Base-by-base conservation (phyloP, 495 filamentous ascomycete species). In the Mytilinidion resinicola region DNA sequence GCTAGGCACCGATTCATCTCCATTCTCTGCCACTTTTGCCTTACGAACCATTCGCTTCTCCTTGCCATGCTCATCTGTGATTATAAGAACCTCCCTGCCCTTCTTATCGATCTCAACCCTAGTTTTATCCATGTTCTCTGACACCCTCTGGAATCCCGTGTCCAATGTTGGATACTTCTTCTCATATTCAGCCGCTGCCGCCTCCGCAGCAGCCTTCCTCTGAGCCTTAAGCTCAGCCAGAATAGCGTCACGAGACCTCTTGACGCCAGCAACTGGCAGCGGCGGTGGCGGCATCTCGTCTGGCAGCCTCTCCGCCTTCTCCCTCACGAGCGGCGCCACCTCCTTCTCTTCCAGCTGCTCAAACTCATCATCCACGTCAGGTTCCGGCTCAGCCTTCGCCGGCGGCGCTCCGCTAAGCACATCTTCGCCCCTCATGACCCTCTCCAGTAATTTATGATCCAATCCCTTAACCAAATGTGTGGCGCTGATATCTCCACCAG, bases 381-480 rank as follows among this genome's bases (percentile, higher is more conserved):
- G 46, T 7, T 19, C 48, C 36, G 30, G 14, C 14, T 63, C 60
- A 15, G 54, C 55, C 11, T 49, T 43, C 1, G 60, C 59, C 9
- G 34, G 10, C 10, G 34, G 14, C 9, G 17, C 55, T 19, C 47
- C 47, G 4, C 51, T 58, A 15, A 72, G 52, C 9, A 76, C 72
- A 66, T 74, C 67, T 60, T 77, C 74, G 17, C 74, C 74, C 47
- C 69, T 67, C 63, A 77, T 80, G 33, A 90, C 79, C 66, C 86
- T 79, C 70, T 86, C 82, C 48, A 98, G 73, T 17, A 98, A 72
- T 70, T 84, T 84, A 66, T 85, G 86, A 72, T 98, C 95, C 57
- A 98, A 72, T 1, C 93, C 93, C 72, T 96, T 97, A 34, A 96
- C 84, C 65, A 96, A 73, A 78, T 95, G 88, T 37, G 88, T 92